Conservation (phyloP, 2,329 filamentous ascomycete species). For the Penicillium brevicompactum region DNA sequence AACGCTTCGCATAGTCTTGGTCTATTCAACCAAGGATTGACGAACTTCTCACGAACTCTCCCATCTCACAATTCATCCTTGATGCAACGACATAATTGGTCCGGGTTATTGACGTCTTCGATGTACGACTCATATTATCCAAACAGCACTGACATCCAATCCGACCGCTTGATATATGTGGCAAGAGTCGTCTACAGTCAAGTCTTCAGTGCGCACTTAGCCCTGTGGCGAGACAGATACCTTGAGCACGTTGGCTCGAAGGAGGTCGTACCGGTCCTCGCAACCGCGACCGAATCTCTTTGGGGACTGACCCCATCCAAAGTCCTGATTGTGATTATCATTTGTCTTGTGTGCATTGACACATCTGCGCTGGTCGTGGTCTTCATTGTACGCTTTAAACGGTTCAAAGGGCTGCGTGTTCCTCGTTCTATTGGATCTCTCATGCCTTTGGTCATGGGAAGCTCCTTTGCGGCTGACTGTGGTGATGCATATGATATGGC, state of each 20-base stretch:
- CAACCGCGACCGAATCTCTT: slow-evolving; percentile 6
- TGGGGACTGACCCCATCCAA: slow-evolving; percentile 19
- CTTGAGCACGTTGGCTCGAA: slow-evolving; percentile 1
- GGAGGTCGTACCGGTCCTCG: background rate
- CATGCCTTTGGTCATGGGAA: slow-evolving; percentile 18
- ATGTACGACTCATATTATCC: slow-evolving; percentile 11
- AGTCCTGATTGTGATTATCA: slow-evolving; percentile 17
- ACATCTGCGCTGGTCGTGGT: slow-evolving; percentile 18
- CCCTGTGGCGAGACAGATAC: slow-evolving; percentile 17
- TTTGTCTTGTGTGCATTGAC: slow-evolving; percentile 20
- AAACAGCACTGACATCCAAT: background rate
- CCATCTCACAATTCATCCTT: background rate
- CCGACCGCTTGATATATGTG: slow-evolving; percentile 3
- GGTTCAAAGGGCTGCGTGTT: slow-evolving; percentile 17
- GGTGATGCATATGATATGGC: background rate
- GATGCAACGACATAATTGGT: slow-evolving; percentile 8
- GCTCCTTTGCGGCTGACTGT: background rate
- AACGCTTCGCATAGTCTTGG: slow-evolving; percentile 16
- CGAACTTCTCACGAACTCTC: background rate
- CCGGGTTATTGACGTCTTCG: slow-evolving; percentile 13
- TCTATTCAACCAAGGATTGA: slow-evolving; percentile 13
- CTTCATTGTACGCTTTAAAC: slow-evolving; percentile 16
- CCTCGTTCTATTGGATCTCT: slow-evolving; percentile 22
- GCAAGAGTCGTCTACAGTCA: slow-evolving; percentile 17
- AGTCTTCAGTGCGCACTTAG: slow-evolving; percentile 18